Conservation (phyloP, 805 yeast genomes). For the Grigorovia transvaalensis region DNA sequence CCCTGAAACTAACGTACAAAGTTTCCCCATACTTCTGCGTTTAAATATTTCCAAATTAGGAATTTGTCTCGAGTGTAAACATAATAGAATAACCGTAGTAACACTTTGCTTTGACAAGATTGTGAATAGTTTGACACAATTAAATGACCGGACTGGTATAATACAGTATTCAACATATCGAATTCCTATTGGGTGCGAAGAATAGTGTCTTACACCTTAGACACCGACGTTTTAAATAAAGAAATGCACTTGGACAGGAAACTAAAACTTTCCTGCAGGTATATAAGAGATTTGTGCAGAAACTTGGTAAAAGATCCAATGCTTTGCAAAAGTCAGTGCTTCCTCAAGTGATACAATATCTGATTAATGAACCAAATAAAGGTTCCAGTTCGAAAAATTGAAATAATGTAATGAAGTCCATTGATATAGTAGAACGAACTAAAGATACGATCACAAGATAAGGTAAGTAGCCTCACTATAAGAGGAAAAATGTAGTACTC, state of each 20-base stretch:
- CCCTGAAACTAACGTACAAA: not conserved
- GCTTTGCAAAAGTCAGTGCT: not conserved
- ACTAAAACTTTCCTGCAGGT: not conserved
- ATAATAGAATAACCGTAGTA: too few species aligned
- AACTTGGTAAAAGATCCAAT: not conserved
- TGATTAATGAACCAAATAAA: too few species aligned
- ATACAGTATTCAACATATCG: not conserved
- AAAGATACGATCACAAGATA: too few species aligned
- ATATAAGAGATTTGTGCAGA: not conserved
- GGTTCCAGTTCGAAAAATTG: too few species aligned
- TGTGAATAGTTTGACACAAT: too few species aligned
- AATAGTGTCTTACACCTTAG: not conserved
- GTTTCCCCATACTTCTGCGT: not conserved
- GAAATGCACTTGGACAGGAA: not conserved
- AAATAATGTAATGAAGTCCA: too few species aligned
- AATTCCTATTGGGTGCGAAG: not conserved
- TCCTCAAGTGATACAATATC: not conserved
- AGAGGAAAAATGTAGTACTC: slow-evolving; percentile 37
- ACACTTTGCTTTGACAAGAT: not conserved
- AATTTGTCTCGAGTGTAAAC: not conserved
- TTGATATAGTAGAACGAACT: not conserved
- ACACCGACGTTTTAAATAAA: not conserved
- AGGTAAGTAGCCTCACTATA: slow-evolving; percentile 13
- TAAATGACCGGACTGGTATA: too few species aligned
- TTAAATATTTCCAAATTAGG: not conserved